A percentile compares a stretch with the other conserved stretches of the same genome.
Conservation (phyloP, 2,329 filamentous ascomycete species). For the Pseudogymnoascus sp. region DNA sequence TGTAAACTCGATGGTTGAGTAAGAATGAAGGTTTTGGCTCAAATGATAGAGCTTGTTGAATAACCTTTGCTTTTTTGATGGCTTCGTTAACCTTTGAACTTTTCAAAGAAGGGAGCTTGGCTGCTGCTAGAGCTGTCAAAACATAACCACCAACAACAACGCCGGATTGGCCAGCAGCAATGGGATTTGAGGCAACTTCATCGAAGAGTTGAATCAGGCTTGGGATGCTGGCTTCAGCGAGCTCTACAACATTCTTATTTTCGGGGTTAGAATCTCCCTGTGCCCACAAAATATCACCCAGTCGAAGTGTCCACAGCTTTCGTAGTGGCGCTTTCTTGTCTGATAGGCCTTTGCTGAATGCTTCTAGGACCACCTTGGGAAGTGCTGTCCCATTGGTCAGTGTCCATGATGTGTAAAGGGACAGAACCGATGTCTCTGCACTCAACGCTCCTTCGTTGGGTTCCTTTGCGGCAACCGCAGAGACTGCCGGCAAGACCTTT, state of each 20-base stretch:
- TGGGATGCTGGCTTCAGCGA: slow-evolving; percentile 44
- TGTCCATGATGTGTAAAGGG: slow-evolving; percentile 53
- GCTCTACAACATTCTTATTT: slow-evolving; percentile 38
- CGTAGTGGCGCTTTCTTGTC: slow-evolving; percentile 77
- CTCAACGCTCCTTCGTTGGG: slow-evolving; percentile 76
- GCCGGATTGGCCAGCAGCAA: slow-evolving; percentile 71
- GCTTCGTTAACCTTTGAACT: slow-evolving; percentile 47
- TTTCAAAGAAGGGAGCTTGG: slow-evolving; percentile 43
- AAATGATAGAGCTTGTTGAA: slow-evolving; percentile 55
- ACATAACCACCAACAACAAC: slow-evolving; percentile 74
- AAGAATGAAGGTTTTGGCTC: slow-evolving; percentile 84
- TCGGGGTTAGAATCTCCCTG: slow-evolving; percentile 39
- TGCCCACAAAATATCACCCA: slow-evolving; percentile 61
- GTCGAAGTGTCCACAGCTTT: slow-evolving; percentile 69
- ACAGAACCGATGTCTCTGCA: slow-evolving; percentile 65
- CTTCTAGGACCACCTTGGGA: slow-evolving; percentile 58
- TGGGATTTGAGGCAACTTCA: slow-evolving; percentile 69
- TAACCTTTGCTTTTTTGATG: slow-evolving; percentile 53
- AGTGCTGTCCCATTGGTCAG: slow-evolving; percentile 52
- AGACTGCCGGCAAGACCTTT: slow-evolving; percentile 58
- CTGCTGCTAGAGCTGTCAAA: slow-evolving; percentile 52
- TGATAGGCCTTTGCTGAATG: slow-evolving; percentile 68
- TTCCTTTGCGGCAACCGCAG: slow-evolving; percentile 67
- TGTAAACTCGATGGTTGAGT: slow-evolving; percentile 74
- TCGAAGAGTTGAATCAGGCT: slow-evolving; percentile 62